Evolutionary conservation across 306 rosid species (phyloP).

Genomic region (Cercis canadensis): DNA sequence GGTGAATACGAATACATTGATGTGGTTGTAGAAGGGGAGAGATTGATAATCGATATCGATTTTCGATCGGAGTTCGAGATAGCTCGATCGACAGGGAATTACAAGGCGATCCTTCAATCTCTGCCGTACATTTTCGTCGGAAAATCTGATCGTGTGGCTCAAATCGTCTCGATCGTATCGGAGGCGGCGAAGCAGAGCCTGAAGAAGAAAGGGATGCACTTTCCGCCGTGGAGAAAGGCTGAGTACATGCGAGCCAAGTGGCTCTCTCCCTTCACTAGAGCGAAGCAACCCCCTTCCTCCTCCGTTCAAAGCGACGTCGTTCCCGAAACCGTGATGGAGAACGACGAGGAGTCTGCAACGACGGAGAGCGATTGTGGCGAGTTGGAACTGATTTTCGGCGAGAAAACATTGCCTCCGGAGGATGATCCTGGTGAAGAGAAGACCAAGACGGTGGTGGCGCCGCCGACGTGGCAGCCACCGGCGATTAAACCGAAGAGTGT

Average conservation of each 20-base stretch:
- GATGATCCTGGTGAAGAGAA: conserved; percentile 26
- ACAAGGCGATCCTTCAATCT: conserved; percentile 78
- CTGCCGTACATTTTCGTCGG: conserved; percentile 91
- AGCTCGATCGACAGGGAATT: conserved; percentile 87
- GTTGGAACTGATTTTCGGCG: conserved; percentile 77
- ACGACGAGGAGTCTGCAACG: conserved; percentile 15
- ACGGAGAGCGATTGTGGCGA: conserved; percentile 66
- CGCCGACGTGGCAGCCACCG: conserved; percentile 76
- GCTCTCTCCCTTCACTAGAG: conserved; percentile 73
- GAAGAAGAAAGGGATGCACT: conserved; percentile 96
- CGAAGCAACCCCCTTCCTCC: conserved; percentile 31
- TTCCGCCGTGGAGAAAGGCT: conserved; percentile 96
- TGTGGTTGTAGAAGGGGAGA: conserved; percentile 75
- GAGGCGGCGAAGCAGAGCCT: conserved; percentile 88
- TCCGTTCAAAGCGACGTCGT: conserved; percentile 6
- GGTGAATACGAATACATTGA: conserved; percentile 96
- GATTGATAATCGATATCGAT: conserved; percentile 83
- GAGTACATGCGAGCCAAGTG: conserved; percentile 94
- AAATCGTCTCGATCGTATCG: conserved; percentile 72
- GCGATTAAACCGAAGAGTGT: conserved; percentile 82
- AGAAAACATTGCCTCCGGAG: conserved; percentile 36
- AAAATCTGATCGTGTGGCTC: conserved; percentile 78
- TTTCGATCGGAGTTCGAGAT: conserved; percentile 95
- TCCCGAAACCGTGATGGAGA: background rate
- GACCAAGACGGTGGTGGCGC: conserved; percentile 16